A percentile compares a stretch with the other conserved stretches of the same genome.
Conservation (phyloP, 1,284 basidiomycete genomes). For the Cryptococcus hybrid region DNA sequence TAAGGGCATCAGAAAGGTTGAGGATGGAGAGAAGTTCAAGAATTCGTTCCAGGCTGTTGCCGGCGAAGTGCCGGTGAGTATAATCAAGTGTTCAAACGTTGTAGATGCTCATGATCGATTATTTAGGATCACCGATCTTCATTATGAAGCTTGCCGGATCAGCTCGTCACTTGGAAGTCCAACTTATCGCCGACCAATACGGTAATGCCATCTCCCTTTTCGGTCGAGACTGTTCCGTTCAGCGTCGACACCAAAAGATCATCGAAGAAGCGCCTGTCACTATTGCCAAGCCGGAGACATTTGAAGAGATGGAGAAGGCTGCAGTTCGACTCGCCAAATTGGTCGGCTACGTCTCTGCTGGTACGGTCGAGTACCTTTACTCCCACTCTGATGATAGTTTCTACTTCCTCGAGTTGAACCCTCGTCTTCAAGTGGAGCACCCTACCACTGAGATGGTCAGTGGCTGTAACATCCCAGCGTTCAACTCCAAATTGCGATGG, state of each 20-base stretch:
- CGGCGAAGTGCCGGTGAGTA: constrained; percentile 75
- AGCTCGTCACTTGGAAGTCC: constrained; percentile 97
- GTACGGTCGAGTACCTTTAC: constrained; percentile 99
- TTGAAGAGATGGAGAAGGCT: constrained; percentile 97
- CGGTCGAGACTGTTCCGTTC: constrained; percentile 98
- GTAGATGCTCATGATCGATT: not conserved
- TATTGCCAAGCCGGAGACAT: constrained; percentile 85
- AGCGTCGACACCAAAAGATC: constrained; percentile 99
- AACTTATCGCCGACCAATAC: constrained; percentile 98
- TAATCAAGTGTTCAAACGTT: not conserved
- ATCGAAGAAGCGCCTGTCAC: constrained; percentile 99
- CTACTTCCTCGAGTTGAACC: constrained; percentile 98
- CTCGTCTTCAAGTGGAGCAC: constrained; percentile 98
- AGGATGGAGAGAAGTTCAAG: constrained; percentile 80
- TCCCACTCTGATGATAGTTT: constrained; percentile 91
- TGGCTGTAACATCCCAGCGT: constrained; percentile 96
- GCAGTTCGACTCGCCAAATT: constrained; percentile 97
- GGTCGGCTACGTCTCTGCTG: constrained; percentile 98
- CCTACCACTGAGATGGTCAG: constrained; percentile 99
- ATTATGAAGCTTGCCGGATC: constrained; percentile 99
- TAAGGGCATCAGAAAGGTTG: constrained; percentile 96
- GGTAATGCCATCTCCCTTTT: constrained; percentile 99
- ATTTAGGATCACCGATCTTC: constrained; percentile 92
- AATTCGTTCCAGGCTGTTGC: constrained; percentile 91
- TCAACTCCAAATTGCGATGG: constrained; percentile 98